Percentiles rank a stretch among this genome's conserved stretches.
Conservation (phyloP, 1,139 yeast species). For the Debaryomyces fabryi region DNA sequence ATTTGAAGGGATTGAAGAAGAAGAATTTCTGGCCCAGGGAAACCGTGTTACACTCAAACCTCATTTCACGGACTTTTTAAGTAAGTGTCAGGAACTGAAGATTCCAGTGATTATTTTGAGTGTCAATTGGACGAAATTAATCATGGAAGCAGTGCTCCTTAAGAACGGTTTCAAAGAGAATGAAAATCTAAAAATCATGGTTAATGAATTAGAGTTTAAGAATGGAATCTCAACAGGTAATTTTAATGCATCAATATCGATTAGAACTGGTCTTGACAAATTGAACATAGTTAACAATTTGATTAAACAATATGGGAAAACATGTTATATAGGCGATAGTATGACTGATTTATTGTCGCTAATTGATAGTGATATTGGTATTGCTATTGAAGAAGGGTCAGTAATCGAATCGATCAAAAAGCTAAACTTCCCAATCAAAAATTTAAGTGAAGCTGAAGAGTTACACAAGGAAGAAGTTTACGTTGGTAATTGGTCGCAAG, state of each 20-base stretch:
- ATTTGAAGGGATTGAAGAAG: conserved; percentile 46
- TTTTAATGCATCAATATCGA: conserved; percentile 22
- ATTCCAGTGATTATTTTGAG: conserved; percentile 55
- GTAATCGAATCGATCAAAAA: conserved; percentile 14
- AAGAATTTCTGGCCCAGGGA: conserved; percentile 38
- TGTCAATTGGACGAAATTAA: conserved; percentile 63
- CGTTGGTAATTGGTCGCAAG: conserved; percentile 17
- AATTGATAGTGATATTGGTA: conserved; percentile 51
- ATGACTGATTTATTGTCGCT: conserved; percentile 61
- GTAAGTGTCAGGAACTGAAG: conserved; percentile 19
- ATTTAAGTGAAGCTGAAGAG: not conserved
- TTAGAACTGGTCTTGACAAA: conserved; percentile 65
- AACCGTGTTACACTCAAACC: conserved; percentile 39
- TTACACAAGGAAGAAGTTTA: conserved; percentile 10
- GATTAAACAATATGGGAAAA: conserved; percentile 14
- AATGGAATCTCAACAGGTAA: conserved; percentile 45
- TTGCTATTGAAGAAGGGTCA: conserved; percentile 44
- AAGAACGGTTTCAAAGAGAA: conserved; percentile 31
- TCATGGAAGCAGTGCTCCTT: conserved; percentile 47
- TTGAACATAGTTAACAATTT: conserved; percentile 28
- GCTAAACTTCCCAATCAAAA: conserved; percentile 6
- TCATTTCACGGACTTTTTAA: conserved; percentile 46
- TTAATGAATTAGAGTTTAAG: conserved; percentile 55
- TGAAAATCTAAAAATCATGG: conserved; percentile 29
- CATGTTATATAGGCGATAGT: conserved; percentile 68